Percentiles rank a stretch among this genome's conserved stretches.
These are phyloP conservation scores for Suhomyces ambrosiae DNA, from an alignment of 1,139 yeast genomes.

Conservation along the genomic window DNA sequence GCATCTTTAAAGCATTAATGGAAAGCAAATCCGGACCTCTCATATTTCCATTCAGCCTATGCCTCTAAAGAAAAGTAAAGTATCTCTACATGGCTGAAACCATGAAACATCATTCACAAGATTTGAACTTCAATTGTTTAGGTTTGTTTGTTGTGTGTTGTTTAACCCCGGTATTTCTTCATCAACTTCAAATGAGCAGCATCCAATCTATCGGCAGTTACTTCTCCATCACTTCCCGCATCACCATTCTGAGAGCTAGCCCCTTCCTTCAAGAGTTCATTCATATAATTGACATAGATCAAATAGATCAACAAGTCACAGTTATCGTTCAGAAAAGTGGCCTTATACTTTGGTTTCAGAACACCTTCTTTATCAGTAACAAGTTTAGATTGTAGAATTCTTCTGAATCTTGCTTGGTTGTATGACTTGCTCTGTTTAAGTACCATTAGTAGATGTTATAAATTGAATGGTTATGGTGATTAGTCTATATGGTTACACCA, in stretches of 20 bases:
- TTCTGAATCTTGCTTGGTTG: conserved; percentile 23
- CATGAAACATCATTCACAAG: too few species aligned
- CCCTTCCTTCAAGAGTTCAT: conserved; percentile 38
- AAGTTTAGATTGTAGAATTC: conserved; percentile 22
- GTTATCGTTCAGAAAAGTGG: conserved; percentile 36
- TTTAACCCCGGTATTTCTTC: conserved; percentile 32
- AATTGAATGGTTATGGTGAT: too few species aligned
- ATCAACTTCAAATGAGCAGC: conserved; percentile 25
- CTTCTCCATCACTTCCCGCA: conserved; percentile 31
- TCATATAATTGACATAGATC: conserved; percentile 49
- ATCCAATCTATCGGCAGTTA: conserved; percentile 21
- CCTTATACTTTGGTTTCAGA: conserved; percentile 6
- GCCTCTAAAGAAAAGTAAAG: too few species aligned
- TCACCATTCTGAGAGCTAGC: conserved; percentile 36
- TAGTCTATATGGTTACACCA: too few species aligned
- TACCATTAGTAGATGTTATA: background rate
- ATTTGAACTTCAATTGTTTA: too few species aligned
- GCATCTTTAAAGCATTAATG: too few species aligned
- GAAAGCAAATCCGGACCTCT: too few species aligned
- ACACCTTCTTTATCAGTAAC: conserved; percentile 3
- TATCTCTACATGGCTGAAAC: too few species aligned
- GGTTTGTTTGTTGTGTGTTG: background rate
- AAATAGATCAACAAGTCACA: conserved; percentile 50
- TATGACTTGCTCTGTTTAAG: conserved; percentile 20
- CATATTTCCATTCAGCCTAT: too few species aligned